phyloP scores from a whole-genome alignment of 768 basidiomycete species.

The Tulasnella sp. region DNA sequence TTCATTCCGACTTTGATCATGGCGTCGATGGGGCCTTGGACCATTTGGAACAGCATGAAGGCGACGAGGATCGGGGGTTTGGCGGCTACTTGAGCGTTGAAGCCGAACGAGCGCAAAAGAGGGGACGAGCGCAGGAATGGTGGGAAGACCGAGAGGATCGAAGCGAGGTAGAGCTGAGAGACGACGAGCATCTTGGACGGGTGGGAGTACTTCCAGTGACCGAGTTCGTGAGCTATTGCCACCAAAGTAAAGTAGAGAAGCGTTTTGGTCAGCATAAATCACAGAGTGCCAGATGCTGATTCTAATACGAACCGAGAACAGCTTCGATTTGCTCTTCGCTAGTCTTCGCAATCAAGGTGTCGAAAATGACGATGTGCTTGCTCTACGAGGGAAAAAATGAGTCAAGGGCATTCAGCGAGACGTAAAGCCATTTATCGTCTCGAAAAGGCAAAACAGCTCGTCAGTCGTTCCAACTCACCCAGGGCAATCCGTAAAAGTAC shows the following conservation, averaged over 20 bases:
- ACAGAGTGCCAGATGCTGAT: slow-evolving; percentile 27
- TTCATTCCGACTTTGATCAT: slow-evolving; percentile 72
- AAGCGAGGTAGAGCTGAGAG: slow-evolving; percentile 83
- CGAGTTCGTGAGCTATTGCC: slow-evolving; percentile 79
- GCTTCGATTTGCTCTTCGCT: slow-evolving; percentile 92
- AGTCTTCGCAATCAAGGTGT: slow-evolving; percentile 90
- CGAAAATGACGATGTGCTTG: slow-evolving; percentile 95
- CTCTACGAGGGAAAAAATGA: slow-evolving; percentile 47
- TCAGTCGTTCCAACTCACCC: slow-evolving; percentile 50
- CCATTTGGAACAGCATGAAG: slow-evolving; percentile 87
- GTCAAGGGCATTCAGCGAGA: background rate
- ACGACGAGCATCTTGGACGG: slow-evolving; percentile 83
- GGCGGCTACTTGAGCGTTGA: slow-evolving; percentile 59
- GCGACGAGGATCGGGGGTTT: slow-evolving; percentile 77
- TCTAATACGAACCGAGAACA: slow-evolving; percentile 59
- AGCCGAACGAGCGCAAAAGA: slow-evolving; percentile 76
- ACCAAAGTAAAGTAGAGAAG: slow-evolving; percentile 8
- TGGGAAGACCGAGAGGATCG: slow-evolving; percentile 82
- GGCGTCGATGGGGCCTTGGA: slow-evolving; percentile 74
- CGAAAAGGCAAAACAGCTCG: background rate
- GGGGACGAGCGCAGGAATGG: slow-evolving; percentile 80
- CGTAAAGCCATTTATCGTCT: background rate
- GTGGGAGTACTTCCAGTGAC: slow-evolving; percentile 93
- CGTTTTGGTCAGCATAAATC: background rate
- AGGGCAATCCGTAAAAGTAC: slow-evolving; percentile 97